These are phyloP conservation scores for Aureobasidium sp. DNA, from an alignment of 2,329 filamentous ascomycete genomes.

Conservation along the genomic window DNA sequence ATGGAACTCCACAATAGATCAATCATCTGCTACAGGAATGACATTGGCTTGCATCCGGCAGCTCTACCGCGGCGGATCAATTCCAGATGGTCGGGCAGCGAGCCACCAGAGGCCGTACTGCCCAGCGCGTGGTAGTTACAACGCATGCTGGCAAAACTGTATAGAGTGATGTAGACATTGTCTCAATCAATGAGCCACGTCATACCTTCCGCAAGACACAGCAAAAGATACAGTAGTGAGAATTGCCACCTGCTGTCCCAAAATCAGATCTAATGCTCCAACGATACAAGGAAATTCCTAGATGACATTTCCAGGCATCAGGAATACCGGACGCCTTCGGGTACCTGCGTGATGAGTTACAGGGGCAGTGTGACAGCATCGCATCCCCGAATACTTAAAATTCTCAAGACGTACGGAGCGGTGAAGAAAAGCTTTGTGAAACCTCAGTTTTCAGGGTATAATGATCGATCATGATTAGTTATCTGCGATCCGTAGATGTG, in stretches of 20 bases:
- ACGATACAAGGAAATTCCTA: background rate
- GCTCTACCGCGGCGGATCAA: background rate
- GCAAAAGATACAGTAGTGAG: background rate
- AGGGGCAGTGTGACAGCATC: background rate
- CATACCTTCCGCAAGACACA: background rate
- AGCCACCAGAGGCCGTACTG: background rate
- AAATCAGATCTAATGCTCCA: background rate
- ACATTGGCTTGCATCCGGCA: conserved; percentile 1
- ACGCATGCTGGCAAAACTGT: background rate
- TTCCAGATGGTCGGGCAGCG: background rate
- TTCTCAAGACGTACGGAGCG: background rate
- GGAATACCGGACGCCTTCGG: background rate
- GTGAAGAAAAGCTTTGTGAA: background rate
- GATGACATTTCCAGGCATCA: background rate
- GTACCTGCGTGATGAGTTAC: conserved; percentile 4
- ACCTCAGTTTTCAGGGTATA: background rate
- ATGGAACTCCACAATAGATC: background rate
- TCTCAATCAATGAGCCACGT: background rate
- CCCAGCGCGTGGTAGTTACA: background rate
- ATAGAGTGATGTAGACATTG: background rate
- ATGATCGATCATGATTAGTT: background rate
- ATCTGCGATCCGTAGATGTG: background rate
- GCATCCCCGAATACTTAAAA: background rate
- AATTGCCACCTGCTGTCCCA: background rate
- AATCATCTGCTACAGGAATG: background rate